Base-by-base conservation (phyloP, 805 yeast species). In the Pichia thaimueangensis region DNA sequence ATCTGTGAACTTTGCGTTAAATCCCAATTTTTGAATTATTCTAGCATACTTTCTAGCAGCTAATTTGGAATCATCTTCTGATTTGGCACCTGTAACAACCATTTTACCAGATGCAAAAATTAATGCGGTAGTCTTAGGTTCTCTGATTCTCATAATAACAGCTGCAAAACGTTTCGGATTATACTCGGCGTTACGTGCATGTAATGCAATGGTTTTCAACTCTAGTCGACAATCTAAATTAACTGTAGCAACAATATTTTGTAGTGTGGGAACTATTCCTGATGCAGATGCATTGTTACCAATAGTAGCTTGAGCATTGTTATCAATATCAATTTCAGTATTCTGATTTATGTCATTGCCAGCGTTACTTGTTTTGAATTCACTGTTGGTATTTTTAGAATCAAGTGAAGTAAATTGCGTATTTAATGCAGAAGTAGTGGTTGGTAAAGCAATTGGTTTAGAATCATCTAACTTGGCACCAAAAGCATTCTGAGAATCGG, bases 31-130 rank as follows among this genome's bases (percentile, higher is more conserved):
- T 64, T 93, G 98, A 52, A 93, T 93, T 59, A 93, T 93, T 71
- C 98, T 81, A 2, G 98, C 98, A 57, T 93, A 93, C 63, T 93
- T 93, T 68, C 98, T 79, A 17, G 96, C 87, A 1, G 98, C 98
- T 51, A 93, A 74, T 64, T 93, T 93, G n/a, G 97, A 87, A 62
- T 93, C 97, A 61, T 93, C 97, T 64, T 93, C 98, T 29, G 95
- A 84, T 65, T 93, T 93, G 20, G 98, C 98, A 76, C 98, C 98
- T 24, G 97, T 93, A 13, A 93, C 98, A 53, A 93, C 98, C 98
- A 93, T 93, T 65, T 93, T 93, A 58, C 98, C 98, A 2, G 97
- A 88, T 2, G 98, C 98, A 64, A 93, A 93, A 52, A 93, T 93
- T 53, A 93, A 73, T 0, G 98, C 97, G 2, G 98, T 93, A 1